Percentiles rank a stretch among this genome's conserved stretches.
Evolutionary conservation across 2,329 filamentous ascomycete species (phyloP).

Genomic region (Penicillium sp.): DNA sequence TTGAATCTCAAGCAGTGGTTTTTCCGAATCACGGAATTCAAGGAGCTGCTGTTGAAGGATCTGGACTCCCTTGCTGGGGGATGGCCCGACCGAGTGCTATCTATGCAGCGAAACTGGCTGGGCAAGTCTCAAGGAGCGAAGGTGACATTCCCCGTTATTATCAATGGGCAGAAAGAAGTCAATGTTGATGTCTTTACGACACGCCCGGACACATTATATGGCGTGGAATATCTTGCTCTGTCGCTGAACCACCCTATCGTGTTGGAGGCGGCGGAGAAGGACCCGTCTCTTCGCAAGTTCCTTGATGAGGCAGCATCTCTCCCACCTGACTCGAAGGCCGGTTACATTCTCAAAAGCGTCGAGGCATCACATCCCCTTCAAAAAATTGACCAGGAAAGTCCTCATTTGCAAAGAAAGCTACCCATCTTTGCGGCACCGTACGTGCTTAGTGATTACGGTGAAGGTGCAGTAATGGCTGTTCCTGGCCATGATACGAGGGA

Average conservation of each 20-base stretch:
- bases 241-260: conserved; percentile 75
- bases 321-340: conserved; percentile 60
- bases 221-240: conserved; percentile 82
- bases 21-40: conserved; percentile 78
- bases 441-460: conserved; percentile 82
- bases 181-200: conserved; percentile 79
- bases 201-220: conserved; percentile 82
- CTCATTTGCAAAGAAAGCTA: conserved; percentile 50
- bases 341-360: conserved; percentile 68
- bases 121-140: conserved; percentile 76
- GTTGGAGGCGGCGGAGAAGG: conserved; percentile 59
- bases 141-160: conserved; percentile 69
- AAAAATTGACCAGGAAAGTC: conserved; percentile 57
- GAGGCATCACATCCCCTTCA: conserved; percentile 68
- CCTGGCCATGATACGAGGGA: conserved; percentile 83
- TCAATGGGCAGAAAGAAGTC: conserved; percentile 34
- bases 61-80: conserved; percentile 67
- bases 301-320: conserved; percentile 62
- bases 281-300: conserved; percentile 69
- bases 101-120: conserved; percentile 88
- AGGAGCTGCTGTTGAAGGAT: conserved; percentile 72
- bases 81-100: conserved; percentile 82
- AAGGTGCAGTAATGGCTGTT: conserved; percentile 90
- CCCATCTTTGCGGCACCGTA: conserved; percentile 84
- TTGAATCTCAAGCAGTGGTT: conserved; percentile 86